Conservation (phyloP, 345 rosid species). For the Psidium guajava region DNA sequence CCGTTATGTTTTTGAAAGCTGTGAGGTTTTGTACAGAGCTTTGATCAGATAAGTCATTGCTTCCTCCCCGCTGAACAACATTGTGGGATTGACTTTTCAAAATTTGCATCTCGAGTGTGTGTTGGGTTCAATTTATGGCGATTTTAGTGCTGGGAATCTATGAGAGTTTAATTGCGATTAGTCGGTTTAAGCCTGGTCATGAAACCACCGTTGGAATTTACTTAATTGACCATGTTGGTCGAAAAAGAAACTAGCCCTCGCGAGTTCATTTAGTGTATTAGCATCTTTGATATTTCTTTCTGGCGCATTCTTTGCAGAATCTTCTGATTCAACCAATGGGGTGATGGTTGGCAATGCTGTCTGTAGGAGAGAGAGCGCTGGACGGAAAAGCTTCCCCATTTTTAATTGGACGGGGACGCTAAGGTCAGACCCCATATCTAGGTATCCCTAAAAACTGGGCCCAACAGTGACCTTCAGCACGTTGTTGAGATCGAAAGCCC, state of each 20-base stretch:
- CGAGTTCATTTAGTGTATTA: slow-evolving; percentile 71
- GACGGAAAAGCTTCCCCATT: too few relatives aligned
- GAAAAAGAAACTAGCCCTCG: slow-evolving; percentile 60
- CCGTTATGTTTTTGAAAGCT: too few relatives aligned
- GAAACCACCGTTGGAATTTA: slow-evolving; percentile 65
- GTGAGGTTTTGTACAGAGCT: background rate
- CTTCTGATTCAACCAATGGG: slow-evolving; percentile 29
- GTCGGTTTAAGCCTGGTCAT: background rate
- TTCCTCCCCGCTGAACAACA: background rate
- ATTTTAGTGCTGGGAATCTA: background rate
- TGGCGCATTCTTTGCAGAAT: slow-evolving; percentile 44
- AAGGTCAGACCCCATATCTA: too few relatives aligned
- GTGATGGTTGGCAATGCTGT: slow-evolving; percentile 62
- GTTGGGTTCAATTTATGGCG: background rate
- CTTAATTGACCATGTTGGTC: slow-evolving; percentile 72
- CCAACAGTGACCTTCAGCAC: too few relatives aligned
- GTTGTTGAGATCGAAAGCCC: too few relatives aligned
- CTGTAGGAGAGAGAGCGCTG: too few relatives aligned
- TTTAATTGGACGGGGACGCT: too few relatives aligned
- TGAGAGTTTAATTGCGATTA: background rate
- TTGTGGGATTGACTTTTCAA: background rate
- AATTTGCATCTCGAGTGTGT: background rate
- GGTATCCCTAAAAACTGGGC: too few relatives aligned
- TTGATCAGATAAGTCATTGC: background rate
- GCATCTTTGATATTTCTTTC: slow-evolving; percentile 59